These are phyloP conservation scores for Microstegium vimineum DNA, from an alignment of 176 grass and related monocot genomes.

Conservation along the genomic window DNA sequence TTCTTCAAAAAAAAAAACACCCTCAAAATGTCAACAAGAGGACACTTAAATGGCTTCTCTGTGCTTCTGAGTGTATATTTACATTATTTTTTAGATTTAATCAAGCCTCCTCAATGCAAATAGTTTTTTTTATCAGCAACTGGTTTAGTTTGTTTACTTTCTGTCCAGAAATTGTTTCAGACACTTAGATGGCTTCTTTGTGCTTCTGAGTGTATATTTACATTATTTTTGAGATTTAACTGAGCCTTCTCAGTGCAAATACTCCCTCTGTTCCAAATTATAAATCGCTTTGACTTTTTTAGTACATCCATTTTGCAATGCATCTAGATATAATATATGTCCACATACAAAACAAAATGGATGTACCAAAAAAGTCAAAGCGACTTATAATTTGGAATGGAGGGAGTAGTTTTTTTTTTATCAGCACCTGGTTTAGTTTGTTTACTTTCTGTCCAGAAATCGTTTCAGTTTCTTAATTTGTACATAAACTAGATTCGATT, in stretches of 20 bases:
- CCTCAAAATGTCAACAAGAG: background rate
- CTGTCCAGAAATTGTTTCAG: constrained; percentile 11
- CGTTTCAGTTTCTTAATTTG: background rate
- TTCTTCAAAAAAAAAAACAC: too few species aligned
- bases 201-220: constrained; percentile 17
- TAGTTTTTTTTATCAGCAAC: background rate
- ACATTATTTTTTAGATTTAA: background rate
- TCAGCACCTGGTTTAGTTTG: background rate
- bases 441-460: background rate
- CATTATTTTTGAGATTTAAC: background rate
- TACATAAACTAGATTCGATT: background rate
- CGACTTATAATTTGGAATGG: too few species aligned
- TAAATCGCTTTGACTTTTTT: too few species aligned
- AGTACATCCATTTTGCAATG: too few species aligned
- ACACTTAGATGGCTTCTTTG: background rate
- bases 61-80: constrained; percentile 16
- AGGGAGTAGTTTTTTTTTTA: too few species aligned
- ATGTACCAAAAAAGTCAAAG: too few species aligned
- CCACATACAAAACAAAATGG: too few species aligned
- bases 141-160: background rate
- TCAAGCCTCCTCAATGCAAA: constrained; percentile 3
- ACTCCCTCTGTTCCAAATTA: too few species aligned
- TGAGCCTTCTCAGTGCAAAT: constrained; percentile 3
- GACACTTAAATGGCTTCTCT: background rate
- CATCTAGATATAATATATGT: too few species aligned